Evolutionary conservation across 2,329 filamentous ascomycete species (phyloP), one percentile per base, ranked within the genome.

Genomic region (Alternaria alternata): DNA sequence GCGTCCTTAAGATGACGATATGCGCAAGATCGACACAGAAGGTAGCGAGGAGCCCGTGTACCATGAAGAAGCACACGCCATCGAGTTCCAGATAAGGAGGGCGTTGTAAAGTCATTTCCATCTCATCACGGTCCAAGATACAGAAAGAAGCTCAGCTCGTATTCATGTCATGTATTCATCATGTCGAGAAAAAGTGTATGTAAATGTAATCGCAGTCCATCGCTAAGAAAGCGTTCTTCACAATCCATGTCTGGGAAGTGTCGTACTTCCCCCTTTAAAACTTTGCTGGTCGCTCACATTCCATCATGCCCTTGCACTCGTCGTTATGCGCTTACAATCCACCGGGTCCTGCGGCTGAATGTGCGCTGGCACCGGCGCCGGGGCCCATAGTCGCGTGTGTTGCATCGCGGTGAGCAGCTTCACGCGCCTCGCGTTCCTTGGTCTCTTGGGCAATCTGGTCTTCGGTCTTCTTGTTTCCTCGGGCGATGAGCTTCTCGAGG

Each of bases 381-480:
- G 65, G 64, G 14, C 65, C 63, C 12, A 66, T 24, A 0, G 53
- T 7, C 12, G 65, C 65, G 42, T 65, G 63, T 26, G 62, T 65
- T 14, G 63, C 65, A 2, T 68, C 56, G 8, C 57, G 57, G 26
- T 66, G 61, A 18, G 62, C 59, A 12, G 18, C 39, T 32, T 62
- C 49, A 18, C 58, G 55, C 30, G 66, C 63, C 48, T 72, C 68
- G 39, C 68, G 61, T 59, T 72, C 68, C 39, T 42, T 65, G 18
- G 64, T 56, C 63, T 77, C 74, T 43, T 60, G 61, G 44, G 51
- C 68, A 38, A 77, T 62, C 61, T 77, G 69, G 30, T 77, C 74
- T 57, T 77, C 74, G 3, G 74, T 77, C 49, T 66, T 66, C 69
- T 75, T 77, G 63, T 77, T 77, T 26, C 75, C 75, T 26, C 70